phyloP scores from a whole-genome alignment of 2,329 filamentous ascomycete genomes.

The Xylariales sp. region DNA sequence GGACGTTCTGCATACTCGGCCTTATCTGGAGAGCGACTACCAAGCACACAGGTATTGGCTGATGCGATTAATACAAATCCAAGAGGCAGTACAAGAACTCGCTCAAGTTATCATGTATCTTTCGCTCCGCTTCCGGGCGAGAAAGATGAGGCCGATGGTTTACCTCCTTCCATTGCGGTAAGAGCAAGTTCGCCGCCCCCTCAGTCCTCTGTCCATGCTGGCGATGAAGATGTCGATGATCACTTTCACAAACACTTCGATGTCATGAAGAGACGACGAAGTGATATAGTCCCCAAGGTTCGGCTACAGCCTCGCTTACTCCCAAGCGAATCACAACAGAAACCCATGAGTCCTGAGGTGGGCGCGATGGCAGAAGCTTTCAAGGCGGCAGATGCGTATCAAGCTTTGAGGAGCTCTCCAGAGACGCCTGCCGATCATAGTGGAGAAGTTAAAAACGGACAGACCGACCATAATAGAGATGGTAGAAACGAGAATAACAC shows the following conservation, averaged over 20 bases:
- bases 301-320: conserved; percentile 29
- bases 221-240: conserved; percentile 26
- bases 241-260: conserved; percentile 46
- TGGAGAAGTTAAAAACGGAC: conserved; percentile 7
- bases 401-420: conserved; percentile 7
- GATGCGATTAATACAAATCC: conserved; percentile 13
- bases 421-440: conserved; percentile 4
- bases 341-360: conserved; percentile 32
- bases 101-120: conserved; percentile 25
- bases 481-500: no score
- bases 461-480: conserved; percentile 11
- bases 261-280: conserved; percentile 34
- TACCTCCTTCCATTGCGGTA: conserved; percentile 7
- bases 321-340: conserved; percentile 38
- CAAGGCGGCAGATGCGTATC: conserved; percentile 34
- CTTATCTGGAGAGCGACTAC: conserved; percentile 10
- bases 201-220: conserved; percentile 25
- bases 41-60: conserved; percentile 18
- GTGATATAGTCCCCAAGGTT: conserved; percentile 9
- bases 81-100: conserved; percentile 12
- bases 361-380: conserved; percentile 48
- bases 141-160: conserved; percentile 17
- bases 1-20: conserved; percentile 9
- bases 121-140: conserved; percentile 28
- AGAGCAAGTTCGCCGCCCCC: conserved; percentile 41